phyloP scores from a whole-genome alignment of 305 asterid genomes.

The Fraxinus sp. region DNA sequence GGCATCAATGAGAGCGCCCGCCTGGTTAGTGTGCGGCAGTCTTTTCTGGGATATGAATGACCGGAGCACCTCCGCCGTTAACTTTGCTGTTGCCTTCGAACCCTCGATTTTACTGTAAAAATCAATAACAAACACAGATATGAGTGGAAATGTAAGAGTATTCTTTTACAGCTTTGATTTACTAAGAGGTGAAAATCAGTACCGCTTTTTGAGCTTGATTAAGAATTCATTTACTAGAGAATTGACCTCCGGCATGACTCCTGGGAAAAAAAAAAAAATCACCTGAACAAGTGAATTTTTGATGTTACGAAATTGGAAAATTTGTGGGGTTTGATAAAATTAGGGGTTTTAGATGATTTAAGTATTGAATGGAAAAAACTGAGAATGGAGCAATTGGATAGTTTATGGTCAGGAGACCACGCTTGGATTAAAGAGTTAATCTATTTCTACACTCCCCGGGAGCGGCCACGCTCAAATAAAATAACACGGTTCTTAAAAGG shows the following conservation, averaged over 20 bases:
- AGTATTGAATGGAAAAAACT: conserved; percentile 5
- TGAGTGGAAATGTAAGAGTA: background rate
- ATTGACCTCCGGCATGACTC: conserved; percentile 72
- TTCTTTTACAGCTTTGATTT: background rate
- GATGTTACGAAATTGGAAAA: background rate
- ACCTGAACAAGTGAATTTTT: background rate
- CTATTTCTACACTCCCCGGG: no score
- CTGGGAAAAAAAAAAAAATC: background rate
- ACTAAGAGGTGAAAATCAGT: background rate
- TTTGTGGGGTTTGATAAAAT: background rate
- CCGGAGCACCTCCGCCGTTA: conserved; percentile 84
- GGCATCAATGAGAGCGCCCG: conserved; percentile 80
- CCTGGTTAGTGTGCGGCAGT: conserved; percentile 74
- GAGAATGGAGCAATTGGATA: conserved; percentile 16
- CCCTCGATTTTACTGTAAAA: conserved; percentile 85
- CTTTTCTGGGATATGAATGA: conserved; percentile 93
- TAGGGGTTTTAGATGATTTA: conserved; percentile 1
- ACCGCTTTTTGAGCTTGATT: conserved; percentile 84
- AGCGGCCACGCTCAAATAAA: no score
- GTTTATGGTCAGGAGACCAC: background rate
- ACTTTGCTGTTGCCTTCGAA: conserved; percentile 86
- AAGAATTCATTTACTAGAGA: conserved; percentile 74
- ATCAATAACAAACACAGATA: background rate
- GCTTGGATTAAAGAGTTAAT: background rate
- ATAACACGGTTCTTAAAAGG: background rate